Evolutionary conservation across 495 filamentous ascomycete genomes (phyloP).

Genomic region (Aspergillus leporis): DNA sequence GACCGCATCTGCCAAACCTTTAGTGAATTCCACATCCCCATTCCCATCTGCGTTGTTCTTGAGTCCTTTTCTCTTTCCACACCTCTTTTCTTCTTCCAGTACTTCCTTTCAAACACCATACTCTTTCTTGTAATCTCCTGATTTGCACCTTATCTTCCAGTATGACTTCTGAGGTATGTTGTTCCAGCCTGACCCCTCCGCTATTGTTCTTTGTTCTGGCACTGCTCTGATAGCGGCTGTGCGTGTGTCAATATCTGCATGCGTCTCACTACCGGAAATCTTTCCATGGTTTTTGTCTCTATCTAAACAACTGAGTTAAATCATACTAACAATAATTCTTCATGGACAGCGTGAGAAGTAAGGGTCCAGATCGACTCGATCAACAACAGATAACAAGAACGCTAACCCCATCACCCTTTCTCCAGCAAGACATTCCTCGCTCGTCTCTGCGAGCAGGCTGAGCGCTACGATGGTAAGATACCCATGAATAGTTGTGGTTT

Average conservation of each 20-base stretch:
- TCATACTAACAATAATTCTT: conserved; percentile 25
- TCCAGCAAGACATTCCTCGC: conserved; percentile 99
- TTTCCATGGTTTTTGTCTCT: conserved; percentile 14
- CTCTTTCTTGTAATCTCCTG: conserved; percentile 8
- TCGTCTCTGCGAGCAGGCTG: conserved; percentile 99
- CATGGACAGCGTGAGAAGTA: conserved; percentile 82
- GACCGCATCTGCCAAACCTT: conserved; percentile 28
- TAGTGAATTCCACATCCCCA: conserved; percentile 20
- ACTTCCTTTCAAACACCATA: conserved; percentile 12
- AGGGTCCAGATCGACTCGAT: conserved; percentile 26
- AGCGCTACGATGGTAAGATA: conserved; percentile 95
- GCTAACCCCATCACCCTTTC: conserved; percentile 32
- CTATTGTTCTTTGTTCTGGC: conserved; percentile 14
- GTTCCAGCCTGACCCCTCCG: conserved; percentile 39
- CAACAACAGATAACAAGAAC: conserved; percentile 22
- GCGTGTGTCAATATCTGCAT: conserved; percentile 7
- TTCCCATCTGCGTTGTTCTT: conserved; percentile 13
- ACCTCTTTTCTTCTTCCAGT: conserved; percentile 11
- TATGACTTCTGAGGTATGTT: conserved; percentile 54
- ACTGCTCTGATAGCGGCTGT: background rate
- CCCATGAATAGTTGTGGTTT: conserved; percentile 12
- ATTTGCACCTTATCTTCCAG: conserved; percentile 21
- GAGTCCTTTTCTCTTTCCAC: conserved; percentile 8
- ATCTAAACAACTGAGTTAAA: background rate
- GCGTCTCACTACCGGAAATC: conserved; percentile 26